Percentiles rank a stretch among this genome's conserved stretches.
phyloP scores from a whole-genome alignment of 441 rosid species.

The Eutrema salsugineum region DNA sequence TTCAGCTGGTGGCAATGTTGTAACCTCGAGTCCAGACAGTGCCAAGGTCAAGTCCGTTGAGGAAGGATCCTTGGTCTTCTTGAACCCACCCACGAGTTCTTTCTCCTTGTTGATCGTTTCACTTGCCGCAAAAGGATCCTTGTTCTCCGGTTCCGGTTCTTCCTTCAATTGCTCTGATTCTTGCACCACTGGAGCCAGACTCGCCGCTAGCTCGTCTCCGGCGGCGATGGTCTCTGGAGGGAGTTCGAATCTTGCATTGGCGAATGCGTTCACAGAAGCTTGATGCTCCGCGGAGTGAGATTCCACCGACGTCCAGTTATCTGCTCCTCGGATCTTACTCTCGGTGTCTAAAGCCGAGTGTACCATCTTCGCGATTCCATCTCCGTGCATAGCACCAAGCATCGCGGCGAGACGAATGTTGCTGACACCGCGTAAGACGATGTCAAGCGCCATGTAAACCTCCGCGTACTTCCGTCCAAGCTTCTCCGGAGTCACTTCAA shows the following conservation, averaged over 20 bases:
- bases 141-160: conserved; percentile 44
- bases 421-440: conserved; percentile 88
- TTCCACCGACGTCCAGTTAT: conserved; percentile 62
- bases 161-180: conserved; percentile 52
- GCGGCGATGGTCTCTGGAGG: conserved; percentile 79
- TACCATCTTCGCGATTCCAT: conserved; percentile 93
- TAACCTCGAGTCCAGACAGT: conserved; percentile 80
- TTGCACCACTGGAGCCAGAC: conserved; percentile 46
- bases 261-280: conserved; percentile 57
- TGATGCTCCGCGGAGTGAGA: conserved; percentile 62
- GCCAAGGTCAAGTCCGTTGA: conserved; percentile 70
- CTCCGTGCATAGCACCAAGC: conserved; percentile 93
- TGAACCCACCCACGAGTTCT: conserved; percentile 77
- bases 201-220: conserved; percentile 74
- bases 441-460: conserved; percentile 93
- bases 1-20: conserved; percentile 92
- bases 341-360: conserved; percentile 88
- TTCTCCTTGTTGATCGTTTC: conserved; percentile 65
- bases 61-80: conserved; percentile 75
- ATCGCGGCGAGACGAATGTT: conserved; percentile 83
- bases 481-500: conserved; percentile 93
- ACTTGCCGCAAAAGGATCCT: conserved; percentile 91
- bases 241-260: conserved; percentile 58
- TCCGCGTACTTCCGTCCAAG: conserved; percentile 83
- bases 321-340: conserved; percentile 88